Conservation (phyloP, 345 rosid genomes). For the Cardamine resedifolia region DNA sequence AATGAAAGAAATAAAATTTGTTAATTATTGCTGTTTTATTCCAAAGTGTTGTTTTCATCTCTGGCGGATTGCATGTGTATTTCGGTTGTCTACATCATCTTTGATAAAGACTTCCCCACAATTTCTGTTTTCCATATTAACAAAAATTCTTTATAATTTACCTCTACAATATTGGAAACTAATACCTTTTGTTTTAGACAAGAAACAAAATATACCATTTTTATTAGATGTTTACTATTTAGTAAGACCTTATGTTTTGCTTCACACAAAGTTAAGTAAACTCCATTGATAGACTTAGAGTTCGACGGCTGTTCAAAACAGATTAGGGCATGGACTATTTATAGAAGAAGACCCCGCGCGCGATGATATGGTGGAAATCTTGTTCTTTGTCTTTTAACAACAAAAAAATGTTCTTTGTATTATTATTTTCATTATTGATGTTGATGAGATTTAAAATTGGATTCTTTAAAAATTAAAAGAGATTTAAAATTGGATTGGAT, state of each 20-base stretch:
- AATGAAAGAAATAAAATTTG: constrained; percentile 4
- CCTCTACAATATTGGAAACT: neutral
- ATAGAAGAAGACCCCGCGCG: neutral
- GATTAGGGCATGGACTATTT: neutral
- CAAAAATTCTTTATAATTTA: neutral
- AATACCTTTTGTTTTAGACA: neutral
- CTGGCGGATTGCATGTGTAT: constrained; percentile 5
- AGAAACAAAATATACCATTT: neutral
- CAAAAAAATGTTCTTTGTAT: too few species aligned
- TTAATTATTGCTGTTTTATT: constrained; percentile 4
- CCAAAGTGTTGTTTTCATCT: neutral
- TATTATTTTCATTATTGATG: neutral
- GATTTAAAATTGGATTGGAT: too few species aligned
- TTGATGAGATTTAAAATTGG: too few species aligned
- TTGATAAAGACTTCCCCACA: neutral
- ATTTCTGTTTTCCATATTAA: neutral
- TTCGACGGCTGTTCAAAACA: neutral
- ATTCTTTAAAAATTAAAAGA: too few species aligned
- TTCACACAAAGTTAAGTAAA: too few species aligned
- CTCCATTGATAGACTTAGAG: neutral
- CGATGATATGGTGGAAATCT: neutral
- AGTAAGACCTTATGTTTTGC: neutral
- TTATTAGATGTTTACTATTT: neutral
- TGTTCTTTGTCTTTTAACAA: too few species aligned
- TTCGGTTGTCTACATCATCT: constrained; percentile 3